Conservation (phyloP, 257 asterid genomes). For the Penstemon newberryi region DNA sequence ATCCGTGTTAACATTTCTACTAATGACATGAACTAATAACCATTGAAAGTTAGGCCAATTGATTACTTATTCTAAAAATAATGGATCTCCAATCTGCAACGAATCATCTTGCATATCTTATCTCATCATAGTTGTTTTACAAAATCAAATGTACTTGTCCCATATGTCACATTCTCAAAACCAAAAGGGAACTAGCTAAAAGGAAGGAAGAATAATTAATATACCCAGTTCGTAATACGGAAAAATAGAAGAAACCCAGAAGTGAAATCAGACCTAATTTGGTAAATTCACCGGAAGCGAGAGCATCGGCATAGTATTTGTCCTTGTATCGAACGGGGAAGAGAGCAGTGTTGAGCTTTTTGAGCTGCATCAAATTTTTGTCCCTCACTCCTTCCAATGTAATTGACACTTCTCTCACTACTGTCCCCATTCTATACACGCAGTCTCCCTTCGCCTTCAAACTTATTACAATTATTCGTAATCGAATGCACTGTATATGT, state of each 20-base stretch:
- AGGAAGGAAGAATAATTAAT: not conserved
- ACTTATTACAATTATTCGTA: not conserved
- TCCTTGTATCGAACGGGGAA: constrained; percentile 93
- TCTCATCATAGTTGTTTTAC: not conserved
- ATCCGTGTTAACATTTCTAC: too few relatives aligned
- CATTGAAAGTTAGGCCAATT: too few relatives aligned
- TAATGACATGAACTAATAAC: too few relatives aligned
- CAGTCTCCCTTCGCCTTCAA: too few relatives aligned
- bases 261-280: constrained; percentile 60
- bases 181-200: not conserved
- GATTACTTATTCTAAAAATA: too few relatives aligned
- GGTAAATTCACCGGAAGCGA: constrained; percentile 85
- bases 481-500: not conserved
- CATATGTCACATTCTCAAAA: not conserved
- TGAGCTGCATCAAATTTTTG: constrained; percentile 93
- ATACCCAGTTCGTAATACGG: not conserved
- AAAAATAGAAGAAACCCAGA: constrained; percentile 1
- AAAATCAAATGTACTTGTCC: not conserved
- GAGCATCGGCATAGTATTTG: constrained; percentile 85
- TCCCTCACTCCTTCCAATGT: constrained; percentile 83
- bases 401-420: constrained; percentile 60
- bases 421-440: constrained; percentile 52
- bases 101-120: too few relatives aligned
- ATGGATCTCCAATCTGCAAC: too few relatives aligned
- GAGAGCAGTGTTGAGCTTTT: constrained; percentile 80